phyloP scores from a whole-genome alignment of 805 yeast species.

The Grigorovia humatica region DNA sequence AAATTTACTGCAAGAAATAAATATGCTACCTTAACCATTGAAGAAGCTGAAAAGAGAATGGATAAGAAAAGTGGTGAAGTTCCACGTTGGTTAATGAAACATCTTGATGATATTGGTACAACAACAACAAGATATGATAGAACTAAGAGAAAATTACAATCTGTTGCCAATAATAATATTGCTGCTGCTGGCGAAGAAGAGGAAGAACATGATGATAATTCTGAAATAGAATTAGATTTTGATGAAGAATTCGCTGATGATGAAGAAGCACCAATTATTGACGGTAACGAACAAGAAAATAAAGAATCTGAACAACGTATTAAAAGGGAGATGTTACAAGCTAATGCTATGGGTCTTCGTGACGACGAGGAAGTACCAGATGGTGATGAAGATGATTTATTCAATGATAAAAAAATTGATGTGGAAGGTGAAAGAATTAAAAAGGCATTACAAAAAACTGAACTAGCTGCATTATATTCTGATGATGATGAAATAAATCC shows the following conservation, averaged over 20 bases:
- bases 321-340: slow-evolving; percentile 75
- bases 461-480: slow-evolving; percentile 62
- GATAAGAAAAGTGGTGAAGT: slow-evolving; percentile 58
- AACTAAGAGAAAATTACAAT: slow-evolving; percentile 36
- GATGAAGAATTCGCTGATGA: slow-evolving; percentile 98
- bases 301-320: slow-evolving; percentile 78
- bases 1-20: slow-evolving; percentile 87
- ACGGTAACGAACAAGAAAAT: slow-evolving; percentile 90
- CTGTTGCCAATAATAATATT: slow-evolving; percentile 35
- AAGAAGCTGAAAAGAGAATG: slow-evolving; percentile 95
- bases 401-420: slow-evolving; percentile 69
- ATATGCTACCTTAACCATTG: slow-evolving; percentile 86
- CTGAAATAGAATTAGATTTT: slow-evolving; percentile 84
- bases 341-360: slow-evolving; percentile 56
- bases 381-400: slow-evolving; percentile 61
- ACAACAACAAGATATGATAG: slow-evolving; percentile 42
- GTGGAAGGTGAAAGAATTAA: slow-evolving; percentile 83
- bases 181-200: slow-evolving; percentile 32
- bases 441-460: slow-evolving; percentile 74
- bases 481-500: slow-evolving; percentile 87
- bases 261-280: slow-evolving; percentile 96
- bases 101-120: slow-evolving; percentile 55
- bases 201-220: slow-evolving; percentile 50
- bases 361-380: slow-evolving; percentile 52
- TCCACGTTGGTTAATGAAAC: slow-evolving; percentile 94